A percentile compares a stretch with the other conserved stretches of the same genome.
Evolutionary conservation across 2,329 filamentous ascomycete species (phyloP).

Genomic region (Talaromyces sp.): DNA sequence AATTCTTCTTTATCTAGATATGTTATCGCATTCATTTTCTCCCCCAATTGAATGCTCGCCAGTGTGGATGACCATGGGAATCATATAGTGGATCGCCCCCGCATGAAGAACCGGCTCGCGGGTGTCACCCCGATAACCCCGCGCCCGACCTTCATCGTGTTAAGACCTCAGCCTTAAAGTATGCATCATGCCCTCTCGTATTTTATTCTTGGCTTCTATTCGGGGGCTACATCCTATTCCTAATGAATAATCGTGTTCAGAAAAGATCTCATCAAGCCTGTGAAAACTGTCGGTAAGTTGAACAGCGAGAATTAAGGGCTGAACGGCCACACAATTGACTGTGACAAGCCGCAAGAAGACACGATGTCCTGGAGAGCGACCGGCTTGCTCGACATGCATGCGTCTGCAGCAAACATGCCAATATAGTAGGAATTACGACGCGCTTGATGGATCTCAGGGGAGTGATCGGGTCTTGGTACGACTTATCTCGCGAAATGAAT

Average conservation of each 20-base stretch:
- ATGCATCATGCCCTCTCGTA: neutral
- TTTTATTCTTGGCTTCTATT: neutral
- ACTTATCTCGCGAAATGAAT: neutral
- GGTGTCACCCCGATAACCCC: conserved; percentile 19
- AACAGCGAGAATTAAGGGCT: conserved; percentile 23
- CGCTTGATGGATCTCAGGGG: conserved; percentile 36
- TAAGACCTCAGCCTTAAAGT: neutral
- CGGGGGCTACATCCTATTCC: neutral
- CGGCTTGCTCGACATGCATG: conserved; percentile 54
- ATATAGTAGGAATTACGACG: conserved; percentile 38
- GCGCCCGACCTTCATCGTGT: conserved; percentile 3
- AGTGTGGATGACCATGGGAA: neutral
- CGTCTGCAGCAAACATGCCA: conserved; percentile 53
- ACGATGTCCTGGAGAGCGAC: conserved; percentile 55
- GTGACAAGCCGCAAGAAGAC: conserved; percentile 52
- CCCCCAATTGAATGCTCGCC: neutral
- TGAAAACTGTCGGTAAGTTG: conserved; percentile 23
- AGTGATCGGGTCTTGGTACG: conserved; percentile 42
- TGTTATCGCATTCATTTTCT: conserved; percentile 4
- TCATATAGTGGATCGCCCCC: conserved; percentile 10
- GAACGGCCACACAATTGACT: neutral
- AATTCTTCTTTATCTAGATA: neutral
- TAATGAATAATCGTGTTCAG: conserved; percentile 21
- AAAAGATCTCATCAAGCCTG: conserved; percentile 23
- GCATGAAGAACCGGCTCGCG: conserved; percentile 8